Conservation (phyloP, 257 asterid genomes). For the Plantago ovata region DNA sequence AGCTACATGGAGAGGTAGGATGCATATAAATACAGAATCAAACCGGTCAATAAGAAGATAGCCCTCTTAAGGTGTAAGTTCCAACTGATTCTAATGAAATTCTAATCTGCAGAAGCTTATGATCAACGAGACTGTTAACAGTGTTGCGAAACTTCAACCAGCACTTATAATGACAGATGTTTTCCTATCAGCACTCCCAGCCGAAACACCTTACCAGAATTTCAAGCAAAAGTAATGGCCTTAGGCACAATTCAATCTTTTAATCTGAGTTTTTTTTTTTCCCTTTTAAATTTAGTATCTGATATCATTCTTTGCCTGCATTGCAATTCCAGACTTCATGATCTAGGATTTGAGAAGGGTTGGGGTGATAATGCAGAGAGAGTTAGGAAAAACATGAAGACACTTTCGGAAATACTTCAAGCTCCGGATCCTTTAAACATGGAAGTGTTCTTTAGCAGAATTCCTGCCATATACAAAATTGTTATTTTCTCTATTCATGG, state of each 20-base stretch:
- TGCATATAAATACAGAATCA: not conserved
- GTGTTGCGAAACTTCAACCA: conserved; percentile 53
- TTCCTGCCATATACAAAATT: conserved; percentile 59
- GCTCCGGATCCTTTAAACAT: conserved; percentile 66
- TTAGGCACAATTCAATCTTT: not conserved
- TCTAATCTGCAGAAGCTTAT: conserved; percentile 55
- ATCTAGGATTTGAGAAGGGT: conserved; percentile 78
- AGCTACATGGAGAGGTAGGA: conserved; percentile 64
- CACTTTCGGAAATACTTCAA: conserved; percentile 69
- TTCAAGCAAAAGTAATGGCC: conserved; percentile 53
- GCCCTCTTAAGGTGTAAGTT: no score
- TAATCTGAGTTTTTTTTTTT: no score
- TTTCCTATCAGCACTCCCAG: conserved; percentile 47
- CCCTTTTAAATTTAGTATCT: no score
- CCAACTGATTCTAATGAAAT: not conserved
- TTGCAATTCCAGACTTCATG: conserved; percentile 48
- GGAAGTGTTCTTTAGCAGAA: conserved; percentile 56
- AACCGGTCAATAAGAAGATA: not conserved
- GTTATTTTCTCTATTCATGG: conserved; percentile 80
- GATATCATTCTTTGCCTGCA: not conserved
- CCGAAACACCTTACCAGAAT: conserved; percentile 50
- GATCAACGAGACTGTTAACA: conserved; percentile 59
- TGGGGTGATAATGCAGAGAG: conserved; percentile 75
- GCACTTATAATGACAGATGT: conserved; percentile 52
- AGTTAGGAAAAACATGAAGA: conserved; percentile 56